Base-by-base conservation (phyloP, 768 basidiomycete species). In the Saitozyma sp. region DNA sequence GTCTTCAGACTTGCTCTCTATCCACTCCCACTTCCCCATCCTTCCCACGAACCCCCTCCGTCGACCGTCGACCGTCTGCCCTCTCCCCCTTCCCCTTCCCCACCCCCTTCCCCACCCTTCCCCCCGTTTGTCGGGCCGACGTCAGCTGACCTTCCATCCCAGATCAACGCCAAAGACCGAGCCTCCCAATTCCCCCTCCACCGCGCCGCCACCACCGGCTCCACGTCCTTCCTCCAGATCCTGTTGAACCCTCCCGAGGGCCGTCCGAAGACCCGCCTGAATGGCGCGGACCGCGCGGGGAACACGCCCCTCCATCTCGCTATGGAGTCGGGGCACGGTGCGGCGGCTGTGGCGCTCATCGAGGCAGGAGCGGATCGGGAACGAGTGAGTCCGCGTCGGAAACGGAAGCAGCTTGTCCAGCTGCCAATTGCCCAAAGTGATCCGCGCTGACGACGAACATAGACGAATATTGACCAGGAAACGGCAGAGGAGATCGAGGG, bases 241-340 rank as follows among this genome's bases (percentile, higher is more conserved):
- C 84, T 99, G n/a, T 78, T 98, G 56, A 85, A 89, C 64, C 89
- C 91, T 6, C 89, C 90, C n/a, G 85, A 85, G 71, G 87, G 86
- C 10, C 83, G 84, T 61, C 78, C 74, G 57, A 79, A 95, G 76
- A 86, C 88, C 49, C 86, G 92, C 54, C 82, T 98, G 59, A 98
- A 98, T 74, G 90, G 90, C 16, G 69, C 72, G 20, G 79, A 82
- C 61, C 64, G 80, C 64, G 79, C 80, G 54, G 94, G 95, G 55
- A 96, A 97, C 75, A 97, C 96, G 1, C 92, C 96, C 2, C 82
- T 99, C 43, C 96, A 99, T 83, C 86, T 99, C 40, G 94, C 95
- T 16, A 89, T 99, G 88, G 95, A 99, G 72, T 92, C 90, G 58
- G 95, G 88, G 16, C 90, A 97, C 75, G 95, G 91, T 13, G 88